Evolutionary conservation across 2,329 filamentous ascomycete genomes (phyloP), one percentile per base, ranked within the genome.

Genomic region (Diplodia mutila): DNA sequence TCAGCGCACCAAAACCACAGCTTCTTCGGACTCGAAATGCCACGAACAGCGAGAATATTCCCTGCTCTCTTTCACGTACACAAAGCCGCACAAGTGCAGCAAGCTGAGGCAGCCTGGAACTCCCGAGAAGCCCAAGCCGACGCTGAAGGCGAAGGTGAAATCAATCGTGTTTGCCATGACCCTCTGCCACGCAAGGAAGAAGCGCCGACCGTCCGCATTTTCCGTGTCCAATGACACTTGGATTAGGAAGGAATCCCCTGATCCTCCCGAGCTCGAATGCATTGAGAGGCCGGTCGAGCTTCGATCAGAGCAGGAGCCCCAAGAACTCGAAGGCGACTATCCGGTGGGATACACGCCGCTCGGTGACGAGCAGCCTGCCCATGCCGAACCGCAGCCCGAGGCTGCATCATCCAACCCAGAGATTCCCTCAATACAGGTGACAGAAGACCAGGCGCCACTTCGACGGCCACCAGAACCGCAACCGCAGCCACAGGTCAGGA

Each of bases 41-140:
- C 55, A 46, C 37, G 55, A 59, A 21, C 55, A 46, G 16, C 55
- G 55, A 18, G 55, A 59, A 46, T 59, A 59, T 39, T 59, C 55
- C 16, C n/a, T 59, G 9, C 55, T 59, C 23, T 59, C 55, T 6
- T 59, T 59, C 34, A 46, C 55, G 14, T 59, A 59, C 37, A 59
- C 55, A 21, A 59, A 59, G 14, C 55, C 21, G 18, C 55, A 59
- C 34, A 59, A 59, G 23, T 59, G 55, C 21, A 46, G 34, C 55
- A 46, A 27, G 37, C 16, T 23, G 18, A 59, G 27, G 16, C 8
- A 37, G 18, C 37, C 37, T n/a, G n/a, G 37, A 23, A n/a, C n/a
- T 18, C 18, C 23, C 8, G 55, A 29, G 18, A 42, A 46, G 37
- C 55, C 55, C 12, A 59, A 59, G 25, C 55, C 55, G 37, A 59